Percentiles rank a stretch among this genome's conserved stretches.
Conservation (phyloP, 1,284 basidiomycete genomes). For the Pisolithus thermaeus region DNA sequence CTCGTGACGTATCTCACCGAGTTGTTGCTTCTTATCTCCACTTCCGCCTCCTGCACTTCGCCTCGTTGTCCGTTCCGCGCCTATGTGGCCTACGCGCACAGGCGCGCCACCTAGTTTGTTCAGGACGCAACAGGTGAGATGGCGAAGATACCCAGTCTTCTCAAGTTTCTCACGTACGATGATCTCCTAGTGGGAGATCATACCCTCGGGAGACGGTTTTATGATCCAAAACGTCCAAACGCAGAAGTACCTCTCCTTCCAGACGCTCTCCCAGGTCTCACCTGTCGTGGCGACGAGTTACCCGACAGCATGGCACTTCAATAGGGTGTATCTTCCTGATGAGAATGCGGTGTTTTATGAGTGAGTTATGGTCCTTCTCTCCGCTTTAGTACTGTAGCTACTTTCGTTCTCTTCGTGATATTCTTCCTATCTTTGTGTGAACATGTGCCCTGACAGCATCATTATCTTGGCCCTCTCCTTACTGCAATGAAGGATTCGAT, state of each 20-base stretch:
- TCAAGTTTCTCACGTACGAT: not conserved
- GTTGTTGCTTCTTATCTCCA: not conserved
- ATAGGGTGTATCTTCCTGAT: not conserved
- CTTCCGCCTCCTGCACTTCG: not conserved
- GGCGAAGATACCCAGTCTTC: not conserved
- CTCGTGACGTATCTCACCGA: not conserved
- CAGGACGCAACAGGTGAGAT: not conserved
- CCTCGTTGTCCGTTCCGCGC: not conserved
- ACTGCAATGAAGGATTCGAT: constrained; percentile 1
- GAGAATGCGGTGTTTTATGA: constrained; percentile 3
- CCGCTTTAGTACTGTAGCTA: not conserved
- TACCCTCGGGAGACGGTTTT: not conserved
- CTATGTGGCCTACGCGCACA: not conserved
- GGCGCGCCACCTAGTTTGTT: not conserved
- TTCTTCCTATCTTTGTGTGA: not conserved
- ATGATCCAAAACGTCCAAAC: constrained; percentile 4
- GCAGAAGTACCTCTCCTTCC: constrained; percentile 1
- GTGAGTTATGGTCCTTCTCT: not conserved
- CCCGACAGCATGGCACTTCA: constrained; percentile 2
- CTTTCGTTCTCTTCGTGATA: not conserved
- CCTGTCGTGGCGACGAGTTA: not conserved
- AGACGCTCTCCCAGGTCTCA: not conserved
- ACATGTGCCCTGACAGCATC: not conserved
- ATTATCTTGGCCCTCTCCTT: not conserved
- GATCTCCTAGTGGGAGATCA: constrained; percentile 2